Conservation (phyloP, 192 early-diverging fungal genomes). For the Umbelopsis sp. region DNA sequence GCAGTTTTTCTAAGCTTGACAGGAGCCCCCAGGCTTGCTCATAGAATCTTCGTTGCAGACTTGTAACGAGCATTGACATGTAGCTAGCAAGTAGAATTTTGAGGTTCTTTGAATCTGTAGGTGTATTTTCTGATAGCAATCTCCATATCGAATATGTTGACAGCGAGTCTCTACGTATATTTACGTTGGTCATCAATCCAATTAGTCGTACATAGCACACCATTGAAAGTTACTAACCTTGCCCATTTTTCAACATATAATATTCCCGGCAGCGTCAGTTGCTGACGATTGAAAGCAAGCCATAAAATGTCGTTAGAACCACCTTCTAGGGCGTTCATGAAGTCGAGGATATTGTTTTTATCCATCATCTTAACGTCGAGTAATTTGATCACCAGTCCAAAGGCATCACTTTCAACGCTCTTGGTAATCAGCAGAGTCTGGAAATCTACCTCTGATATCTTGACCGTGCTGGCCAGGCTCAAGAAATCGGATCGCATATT, state of each 20-base stretch:
- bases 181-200: neutral
- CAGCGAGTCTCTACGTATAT: neutral
- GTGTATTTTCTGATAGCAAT: neutral
- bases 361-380: conserved; percentile 30
- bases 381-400: conserved; percentile 33
- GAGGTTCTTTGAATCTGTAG: conserved; percentile 1
- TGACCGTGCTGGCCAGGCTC: conserved; percentile 49
- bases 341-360: conserved; percentile 26
- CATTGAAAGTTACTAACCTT: conserved; percentile 20
- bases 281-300: conserved; percentile 21
- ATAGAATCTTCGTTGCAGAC: conserved; percentile 35
- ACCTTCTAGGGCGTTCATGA: conserved; percentile 37
- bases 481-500: conserved; percentile 41
- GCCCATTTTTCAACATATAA: conserved; percentile 39
- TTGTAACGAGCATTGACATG: conserved; percentile 29
- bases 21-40: conserved; percentile 42
- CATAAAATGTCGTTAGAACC: conserved; percentile 33
- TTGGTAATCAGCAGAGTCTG: conserved; percentile 51
- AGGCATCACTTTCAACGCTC: conserved; percentile 37
- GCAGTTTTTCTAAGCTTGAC: conserved; percentile 13
- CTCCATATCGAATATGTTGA: conserved; percentile 30
- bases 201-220: neutral
- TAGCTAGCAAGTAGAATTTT: conserved; percentile 36
- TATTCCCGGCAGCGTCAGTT: conserved; percentile 22
- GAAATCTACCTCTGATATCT: conserved; percentile 57